Base-by-base conservation (phyloP, 2,329 filamentous ascomycete genomes). In the Bisporella sp. region DNA sequence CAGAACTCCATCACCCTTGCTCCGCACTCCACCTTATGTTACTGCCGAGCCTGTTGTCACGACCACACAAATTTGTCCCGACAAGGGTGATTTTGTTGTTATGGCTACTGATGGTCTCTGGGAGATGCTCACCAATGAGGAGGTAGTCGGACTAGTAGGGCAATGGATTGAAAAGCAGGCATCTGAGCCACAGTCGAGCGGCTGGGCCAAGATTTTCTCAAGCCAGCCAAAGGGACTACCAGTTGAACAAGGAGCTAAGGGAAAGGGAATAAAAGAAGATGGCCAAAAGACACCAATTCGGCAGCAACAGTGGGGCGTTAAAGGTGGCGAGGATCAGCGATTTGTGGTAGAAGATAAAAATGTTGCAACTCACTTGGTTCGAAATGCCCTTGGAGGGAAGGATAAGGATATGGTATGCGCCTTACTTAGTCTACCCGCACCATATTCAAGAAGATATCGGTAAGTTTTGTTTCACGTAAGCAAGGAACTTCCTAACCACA, bases 41-140 rank as follows among this genome's bases (percentile, higher is more conserved):
- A 99, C 93, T 4, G 93, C 93, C 1, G 95, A 99, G 69, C 93
- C 93, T 3, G 78, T 97, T 28, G 81, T 99, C 48, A 97, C 92
- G 0, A 96, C 90, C 1, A 97, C 92, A 43, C 86, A 93, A 67
- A 85, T 99, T 47, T 78, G 92, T 60, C 93, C 93, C 1, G 81
- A 89, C 48, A 88, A 88, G 55, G 91, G 92, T 43, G 93, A 99
- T 66, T 99, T 99, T 62, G 76, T 99, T 9, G 92, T 99, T 54
- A 84, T 99, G 76, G 93, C 93, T 28, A 96, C 93, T 0, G 93
- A 99, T 65, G 93, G 93, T 4, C 77, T 99, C 1, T 99, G 93
- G 93, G 93, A 99, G 71, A 97, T 97, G 93, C 77, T 99, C 54
- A 96, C 89, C 45, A 99, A 97, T 62, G 93, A 99, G 66, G 93